Evolutionary conservation across 2,329 filamentous ascomycete species (phyloP).

Genomic region (Pseudocercospora pini-densiflorae): DNA sequence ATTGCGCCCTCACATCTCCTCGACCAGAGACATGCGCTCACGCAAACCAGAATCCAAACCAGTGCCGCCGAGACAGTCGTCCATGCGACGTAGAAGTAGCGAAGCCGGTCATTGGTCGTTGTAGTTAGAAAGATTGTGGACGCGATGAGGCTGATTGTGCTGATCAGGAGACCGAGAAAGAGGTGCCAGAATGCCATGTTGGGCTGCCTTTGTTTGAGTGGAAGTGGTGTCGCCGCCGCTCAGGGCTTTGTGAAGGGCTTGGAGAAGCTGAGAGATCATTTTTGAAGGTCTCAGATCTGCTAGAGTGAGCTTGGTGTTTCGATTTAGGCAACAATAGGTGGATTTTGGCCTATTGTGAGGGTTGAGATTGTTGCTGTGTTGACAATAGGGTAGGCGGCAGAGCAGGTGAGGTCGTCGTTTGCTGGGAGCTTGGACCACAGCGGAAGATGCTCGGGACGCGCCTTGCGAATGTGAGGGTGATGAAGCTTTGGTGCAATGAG

Average conservation of each 20-base stretch:
- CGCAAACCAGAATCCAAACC: slow-evolving; percentile 10
- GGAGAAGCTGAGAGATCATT: background rate
- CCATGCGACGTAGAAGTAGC: slow-evolving; percentile 9
- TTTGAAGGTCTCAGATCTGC: background rate
- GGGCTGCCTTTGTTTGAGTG: background rate
- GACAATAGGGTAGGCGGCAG: background rate
- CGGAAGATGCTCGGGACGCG: background rate
- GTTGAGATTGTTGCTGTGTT: background rate
- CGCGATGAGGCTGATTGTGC: background rate
- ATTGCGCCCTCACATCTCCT: background rate
- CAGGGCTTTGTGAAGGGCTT: background rate
- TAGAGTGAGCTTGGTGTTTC: background rate
- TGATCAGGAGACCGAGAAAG: slow-evolving; percentile 9
- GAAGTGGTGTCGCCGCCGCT: background rate
- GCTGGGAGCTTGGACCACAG: background rate
- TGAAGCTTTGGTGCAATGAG: no score
- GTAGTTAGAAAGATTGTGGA: slow-evolving; percentile 5
- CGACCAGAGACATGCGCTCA: background rate
- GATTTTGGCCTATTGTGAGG: background rate
- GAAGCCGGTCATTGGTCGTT: background rate
- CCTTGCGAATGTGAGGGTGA: no score
- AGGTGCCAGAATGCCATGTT: slow-evolving; percentile 5
- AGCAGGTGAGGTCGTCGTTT: background rate
- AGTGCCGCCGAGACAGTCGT: slow-evolving; percentile 3
- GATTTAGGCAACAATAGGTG: background rate